phyloP scores from a whole-genome alignment of 306 rosid species.

The Acacia confusa region DNA sequence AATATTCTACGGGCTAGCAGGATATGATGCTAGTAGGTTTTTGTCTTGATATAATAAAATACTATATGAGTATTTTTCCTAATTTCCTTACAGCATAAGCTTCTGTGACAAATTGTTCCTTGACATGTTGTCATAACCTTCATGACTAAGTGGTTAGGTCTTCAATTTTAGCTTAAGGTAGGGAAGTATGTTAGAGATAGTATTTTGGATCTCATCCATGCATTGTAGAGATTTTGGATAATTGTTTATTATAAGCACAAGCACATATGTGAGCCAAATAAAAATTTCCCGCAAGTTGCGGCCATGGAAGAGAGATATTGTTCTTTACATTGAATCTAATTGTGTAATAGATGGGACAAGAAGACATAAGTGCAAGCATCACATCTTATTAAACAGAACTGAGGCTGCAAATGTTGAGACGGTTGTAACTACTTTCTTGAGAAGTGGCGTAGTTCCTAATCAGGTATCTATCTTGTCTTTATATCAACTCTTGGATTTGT shows the following conservation, averaged over 20 bases:
- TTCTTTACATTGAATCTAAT: neutral
- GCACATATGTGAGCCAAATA: neutral
- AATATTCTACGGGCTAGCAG: neutral
- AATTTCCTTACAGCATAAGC: too few species aligned
- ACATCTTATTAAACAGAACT: too few species aligned
- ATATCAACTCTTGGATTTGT: too few species aligned
- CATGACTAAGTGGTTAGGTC: neutral
- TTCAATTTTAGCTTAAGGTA: neutral
- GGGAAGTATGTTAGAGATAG: neutral
- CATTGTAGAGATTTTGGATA: neutral
- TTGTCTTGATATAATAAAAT: neutral
- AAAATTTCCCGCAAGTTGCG: neutral
- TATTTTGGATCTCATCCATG: neutral
- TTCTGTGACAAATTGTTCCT: neutral
- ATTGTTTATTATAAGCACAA: neutral
- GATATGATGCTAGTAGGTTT: neutral
- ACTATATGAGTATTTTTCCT: too few species aligned
- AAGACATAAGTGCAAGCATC: too few species aligned
- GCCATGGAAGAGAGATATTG: slow-evolving; percentile 1
- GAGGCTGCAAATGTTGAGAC: too few species aligned
- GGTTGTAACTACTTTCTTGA: too few species aligned
- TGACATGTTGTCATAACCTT: neutral
- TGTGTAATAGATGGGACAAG: too few species aligned
- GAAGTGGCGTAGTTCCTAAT: too few species aligned
- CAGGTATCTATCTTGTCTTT: too few species aligned